Percentiles rank a stretch among this genome's conserved stretches.
phyloP scores from a whole-genome alignment of 371 early-diverging fungal species.

The Parasitella parasitica region DNA sequence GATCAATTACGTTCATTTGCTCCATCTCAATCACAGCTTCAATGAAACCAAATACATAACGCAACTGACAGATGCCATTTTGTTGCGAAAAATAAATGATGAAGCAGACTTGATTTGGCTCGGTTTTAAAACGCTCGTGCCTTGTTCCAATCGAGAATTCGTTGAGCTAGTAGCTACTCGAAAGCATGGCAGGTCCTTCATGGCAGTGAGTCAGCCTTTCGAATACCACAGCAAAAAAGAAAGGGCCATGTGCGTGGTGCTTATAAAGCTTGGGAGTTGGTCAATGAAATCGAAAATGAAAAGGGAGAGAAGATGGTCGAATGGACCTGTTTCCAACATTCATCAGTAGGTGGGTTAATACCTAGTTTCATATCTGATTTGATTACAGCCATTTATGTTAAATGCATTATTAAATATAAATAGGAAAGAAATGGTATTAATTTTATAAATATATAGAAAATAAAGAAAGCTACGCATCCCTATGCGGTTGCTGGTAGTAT shows the following conservation, averaged over 20 bases:
- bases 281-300: slow-evolving; percentile 13
- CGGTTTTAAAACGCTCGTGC: slow-evolving; percentile 26
- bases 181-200: slow-evolving; percentile 19
- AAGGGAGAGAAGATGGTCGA: slow-evolving; percentile 18
- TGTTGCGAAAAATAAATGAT: not conserved
- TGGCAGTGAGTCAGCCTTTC: slow-evolving; percentile 30
- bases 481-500: not conserved
- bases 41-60: not conserved
- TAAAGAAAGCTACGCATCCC: not conserved
- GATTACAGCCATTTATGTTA: slow-evolving; percentile 23
- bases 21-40: not conserved
- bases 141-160: slow-evolving; percentile 23
- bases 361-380: slow-evolving; percentile 22
- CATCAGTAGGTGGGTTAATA: slow-evolving; percentile 27
- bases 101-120: slow-evolving; percentile 31
- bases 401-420: slow-evolving; percentile 14
- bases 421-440: not conserved
- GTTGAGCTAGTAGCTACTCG: slow-evolving; percentile 29
- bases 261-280: slow-evolving; percentile 33
- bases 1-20: slow-evolving; percentile 1
- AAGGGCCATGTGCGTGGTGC: slow-evolving; percentile 25
- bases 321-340: slow-evolving; percentile 33
- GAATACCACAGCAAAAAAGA: not conserved
- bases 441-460: not conserved
- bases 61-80: not conserved